These are phyloP conservation scores for Pezicula rhizophila DNA, from an alignment of 2,329 filamentous ascomycete genomes.

Conservation along the genomic window DNA sequence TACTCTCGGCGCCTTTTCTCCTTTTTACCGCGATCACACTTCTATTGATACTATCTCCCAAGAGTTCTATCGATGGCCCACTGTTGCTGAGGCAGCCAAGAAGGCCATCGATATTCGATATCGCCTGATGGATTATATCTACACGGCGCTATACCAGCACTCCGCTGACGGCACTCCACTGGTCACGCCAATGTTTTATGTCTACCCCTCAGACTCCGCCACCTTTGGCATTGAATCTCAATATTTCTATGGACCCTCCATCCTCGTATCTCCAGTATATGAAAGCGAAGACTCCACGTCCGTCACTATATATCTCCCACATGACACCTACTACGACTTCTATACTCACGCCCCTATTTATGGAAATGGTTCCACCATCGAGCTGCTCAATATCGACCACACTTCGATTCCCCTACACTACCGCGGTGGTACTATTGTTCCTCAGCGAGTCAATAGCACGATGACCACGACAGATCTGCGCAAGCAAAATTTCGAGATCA, in stretches of 20 bases:
- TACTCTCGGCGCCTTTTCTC: conserved; percentile 63
- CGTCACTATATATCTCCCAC: conserved; percentile 43
- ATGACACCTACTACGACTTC: conserved; percentile 43
- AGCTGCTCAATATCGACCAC: conserved; percentile 32
- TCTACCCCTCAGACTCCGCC: conserved; percentile 50
- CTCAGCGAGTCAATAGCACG: conserved; percentile 46
- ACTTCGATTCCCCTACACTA: conserved; percentile 61
- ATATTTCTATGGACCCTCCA: conserved; percentile 43
- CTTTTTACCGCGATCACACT: conserved; percentile 73
- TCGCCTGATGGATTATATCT: conserved; percentile 71
- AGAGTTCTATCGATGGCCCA: conserved; percentile 67
- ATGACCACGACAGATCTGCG: conserved; percentile 61
- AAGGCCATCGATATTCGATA: conserved; percentile 70
- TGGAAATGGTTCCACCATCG: conserved; percentile 34
- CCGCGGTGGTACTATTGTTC: conserved; percentile 59
- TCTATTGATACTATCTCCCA: conserved; percentile 45
- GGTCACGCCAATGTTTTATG: conserved; percentile 65
- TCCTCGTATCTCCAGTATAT: conserved; percentile 45
- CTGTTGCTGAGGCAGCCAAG: conserved; percentile 56
- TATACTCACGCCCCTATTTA: conserved; percentile 42
- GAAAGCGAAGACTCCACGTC: conserved; percentile 34
- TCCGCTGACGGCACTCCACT: conserved; percentile 56
- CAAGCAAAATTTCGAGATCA: conserved; percentile 61
- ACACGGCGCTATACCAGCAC: conserved; percentile 62
- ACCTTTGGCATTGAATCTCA: conserved; percentile 42